Conservation (phyloP, 345 rosid genomes). For the Boechera divaricarpa region DNA sequence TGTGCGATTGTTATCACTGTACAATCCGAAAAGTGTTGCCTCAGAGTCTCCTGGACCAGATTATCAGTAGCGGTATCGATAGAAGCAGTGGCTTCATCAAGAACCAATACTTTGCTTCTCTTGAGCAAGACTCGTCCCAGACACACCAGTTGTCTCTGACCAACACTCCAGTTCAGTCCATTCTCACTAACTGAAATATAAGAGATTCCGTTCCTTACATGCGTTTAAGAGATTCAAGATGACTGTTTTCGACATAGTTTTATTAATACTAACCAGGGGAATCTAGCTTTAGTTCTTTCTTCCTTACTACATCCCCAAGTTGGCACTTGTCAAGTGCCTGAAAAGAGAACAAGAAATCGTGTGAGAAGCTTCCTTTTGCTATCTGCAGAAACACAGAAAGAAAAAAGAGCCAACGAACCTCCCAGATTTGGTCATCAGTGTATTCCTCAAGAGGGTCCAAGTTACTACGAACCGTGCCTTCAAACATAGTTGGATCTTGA, state of each 20-base stretch:
- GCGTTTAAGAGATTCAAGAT: neutral
- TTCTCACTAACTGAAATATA: slow-evolving; percentile 53
- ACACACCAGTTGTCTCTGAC: slow-evolving; percentile 68
- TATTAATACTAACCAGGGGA: slow-evolving; percentile 51
- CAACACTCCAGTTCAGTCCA: slow-evolving; percentile 75
- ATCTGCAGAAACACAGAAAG: neutral
- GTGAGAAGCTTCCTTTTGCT: slow-evolving; percentile 16
- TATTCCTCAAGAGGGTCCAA: slow-evolving; percentile 70
- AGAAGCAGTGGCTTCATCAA: slow-evolving; percentile 71
- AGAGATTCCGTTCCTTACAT: neutral
- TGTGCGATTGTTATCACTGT: slow-evolving; percentile 65
- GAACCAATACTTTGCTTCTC: slow-evolving; percentile 61
- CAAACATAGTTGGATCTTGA: slow-evolving; percentile 78
- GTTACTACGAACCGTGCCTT: slow-evolving; percentile 63
- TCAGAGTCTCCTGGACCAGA: slow-evolving; percentile 56
- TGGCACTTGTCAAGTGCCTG: slow-evolving; percentile 71
- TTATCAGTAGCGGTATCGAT: slow-evolving; percentile 69
- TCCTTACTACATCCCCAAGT: slow-evolving; percentile 62
- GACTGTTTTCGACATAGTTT: neutral
- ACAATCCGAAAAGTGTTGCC: slow-evolving; percentile 54
- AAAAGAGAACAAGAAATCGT: neutral
- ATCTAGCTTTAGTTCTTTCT: slow-evolving; percentile 60
- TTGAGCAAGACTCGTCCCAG: slow-evolving; percentile 60
- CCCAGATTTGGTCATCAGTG: slow-evolving; percentile 63
- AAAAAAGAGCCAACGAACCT: slow-evolving; percentile 42